Evolutionary conservation across 441 rosid species (phyloP), one percentile per base, ranked within the genome.

Genomic region (Erysimum cheiri): DNA sequence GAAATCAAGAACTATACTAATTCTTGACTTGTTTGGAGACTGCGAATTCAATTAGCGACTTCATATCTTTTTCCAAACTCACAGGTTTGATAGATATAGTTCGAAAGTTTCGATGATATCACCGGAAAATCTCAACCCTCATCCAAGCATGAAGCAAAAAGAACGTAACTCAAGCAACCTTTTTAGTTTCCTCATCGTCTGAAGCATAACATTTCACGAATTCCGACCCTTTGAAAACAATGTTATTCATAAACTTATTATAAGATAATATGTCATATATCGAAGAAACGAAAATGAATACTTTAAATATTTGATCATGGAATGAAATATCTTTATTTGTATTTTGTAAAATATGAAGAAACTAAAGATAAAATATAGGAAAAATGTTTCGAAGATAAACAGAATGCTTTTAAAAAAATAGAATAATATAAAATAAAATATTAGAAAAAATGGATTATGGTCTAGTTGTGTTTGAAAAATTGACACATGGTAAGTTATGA

Each of bases 1-100:
- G 61, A 85, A 83, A 60, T 84, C 84, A 1, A 84, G 74, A 8
- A 26, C 58, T 1, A 85, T 19, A 19, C 22, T 19, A 53, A 9
- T 43, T 69, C 37, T 48, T 80, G 13, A 78, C 82, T 3, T 66
- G 7, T 5, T 8, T 64, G 0, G 80, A 50, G 8, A 46, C 10
- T 0, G 81, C 80, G 1, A 83, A 85, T 5, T 26, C 40, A 37
- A 81, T 36, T 1, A 80, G 41, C 5, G 32, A 32, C 0, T 48
- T 48, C 14, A 88, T 29, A 13, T 82, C 80, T 2, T 0, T 0
- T 3, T 49, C 6, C 10, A 77, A 81, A 12, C 36, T 60, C 0
- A 0, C 1, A 0, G 83, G 83, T 13, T 48, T 74, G 85, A 70
- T 28, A 72, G 7, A 50, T 32, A 32, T 24, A 73, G 12, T 5